These are phyloP conservation scores for Avena atlantica DNA, from an alignment of 176 grass and related monocot species.

Conservation along the genomic window DNA sequence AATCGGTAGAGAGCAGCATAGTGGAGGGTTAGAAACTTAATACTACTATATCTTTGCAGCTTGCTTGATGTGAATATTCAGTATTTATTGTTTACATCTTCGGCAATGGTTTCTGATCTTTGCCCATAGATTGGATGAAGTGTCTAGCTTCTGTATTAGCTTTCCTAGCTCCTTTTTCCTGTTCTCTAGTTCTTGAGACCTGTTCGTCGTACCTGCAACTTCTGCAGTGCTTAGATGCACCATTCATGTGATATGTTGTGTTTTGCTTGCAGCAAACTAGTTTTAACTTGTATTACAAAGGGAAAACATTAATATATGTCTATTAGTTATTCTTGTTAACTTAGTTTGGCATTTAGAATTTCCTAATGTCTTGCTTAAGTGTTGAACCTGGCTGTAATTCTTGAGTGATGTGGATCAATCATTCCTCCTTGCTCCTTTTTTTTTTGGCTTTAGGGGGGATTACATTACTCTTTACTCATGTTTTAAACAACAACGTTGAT, in stretches of 20 bases:
- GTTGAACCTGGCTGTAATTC: not conserved
- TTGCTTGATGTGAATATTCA: not conserved
- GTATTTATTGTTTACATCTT: not conserved
- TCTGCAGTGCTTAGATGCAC: not conserved
- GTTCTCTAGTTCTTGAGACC: not conserved
- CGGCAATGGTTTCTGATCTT: not conserved
- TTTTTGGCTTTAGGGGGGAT: not conserved
- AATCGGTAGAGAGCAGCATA: not conserved
- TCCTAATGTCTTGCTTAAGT: not conserved
- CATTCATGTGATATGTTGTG: not conserved
- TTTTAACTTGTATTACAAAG: not conserved
- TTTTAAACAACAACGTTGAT: not conserved
- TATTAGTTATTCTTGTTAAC: not conserved
- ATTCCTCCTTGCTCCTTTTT: not conserved
- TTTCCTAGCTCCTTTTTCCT: not conserved
- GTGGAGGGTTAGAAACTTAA: not conserved
- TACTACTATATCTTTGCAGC: not conserved
- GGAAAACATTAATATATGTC: not conserved
- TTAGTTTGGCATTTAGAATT: not conserved
- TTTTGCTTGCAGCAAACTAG: not conserved
- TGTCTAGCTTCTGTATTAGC: not conserved
- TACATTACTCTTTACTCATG: not conserved
- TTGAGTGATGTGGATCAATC: not conserved
- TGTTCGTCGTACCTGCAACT: constrained; percentile 13
- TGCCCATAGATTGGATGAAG: not conserved